These are phyloP conservation scores for Paraurostyla sp. DNA, from an alignment of 73 alveolate genomes.

Conservation along the genomic window DNA sequence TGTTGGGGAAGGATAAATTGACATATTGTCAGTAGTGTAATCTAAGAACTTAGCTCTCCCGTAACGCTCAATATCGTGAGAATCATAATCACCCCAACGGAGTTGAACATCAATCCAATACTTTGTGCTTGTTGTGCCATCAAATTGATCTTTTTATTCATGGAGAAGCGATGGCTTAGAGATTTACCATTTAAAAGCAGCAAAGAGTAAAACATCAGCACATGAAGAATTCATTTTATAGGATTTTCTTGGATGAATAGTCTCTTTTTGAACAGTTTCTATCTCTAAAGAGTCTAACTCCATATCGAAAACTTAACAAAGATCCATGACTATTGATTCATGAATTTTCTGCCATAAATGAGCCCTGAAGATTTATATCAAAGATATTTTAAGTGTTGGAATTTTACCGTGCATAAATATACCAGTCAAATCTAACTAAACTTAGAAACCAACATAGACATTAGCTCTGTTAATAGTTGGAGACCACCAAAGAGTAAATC, in stretches of 20 bases:
- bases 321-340: slow-evolving; percentile 99
- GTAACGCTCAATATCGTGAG: slow-evolving; percentile 99
- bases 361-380: slow-evolving; percentile 99
- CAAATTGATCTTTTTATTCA: slow-evolving; percentile 97
- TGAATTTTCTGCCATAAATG: slow-evolving; percentile 99
- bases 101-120: slow-evolving; percentile 99
- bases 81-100: slow-evolving; percentile 99
- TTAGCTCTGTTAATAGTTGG: slow-evolving; percentile 99
- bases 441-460: slow-evolving; percentile 99
- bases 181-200: slow-evolving; percentile 99
- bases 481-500: slow-evolving; percentile 99
- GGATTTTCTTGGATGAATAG: slow-evolving; percentile 99
- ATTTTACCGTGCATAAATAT: slow-evolving; percentile 99
- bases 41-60: slow-evolving; percentile 99
- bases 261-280: slow-evolving; percentile 99
- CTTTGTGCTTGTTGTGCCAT: slow-evolving; percentile 96
- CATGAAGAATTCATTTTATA: slow-evolving; percentile 99
- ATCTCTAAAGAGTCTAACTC: slow-evolving; percentile 99
- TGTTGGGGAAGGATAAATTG: slow-evolving; percentile 99
- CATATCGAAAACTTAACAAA: slow-evolving; percentile 99
- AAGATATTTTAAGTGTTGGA: slow-evolving; percentile 99
- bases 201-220: slow-evolving; percentile 99
- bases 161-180: slow-evolving; percentile 98
- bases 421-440: slow-evolving; percentile 99
- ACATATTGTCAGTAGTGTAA: slow-evolving; percentile 99